phyloP scores from a whole-genome alignment of 108 stramenopile species.

The Discostella pseudostelligera region DNA sequence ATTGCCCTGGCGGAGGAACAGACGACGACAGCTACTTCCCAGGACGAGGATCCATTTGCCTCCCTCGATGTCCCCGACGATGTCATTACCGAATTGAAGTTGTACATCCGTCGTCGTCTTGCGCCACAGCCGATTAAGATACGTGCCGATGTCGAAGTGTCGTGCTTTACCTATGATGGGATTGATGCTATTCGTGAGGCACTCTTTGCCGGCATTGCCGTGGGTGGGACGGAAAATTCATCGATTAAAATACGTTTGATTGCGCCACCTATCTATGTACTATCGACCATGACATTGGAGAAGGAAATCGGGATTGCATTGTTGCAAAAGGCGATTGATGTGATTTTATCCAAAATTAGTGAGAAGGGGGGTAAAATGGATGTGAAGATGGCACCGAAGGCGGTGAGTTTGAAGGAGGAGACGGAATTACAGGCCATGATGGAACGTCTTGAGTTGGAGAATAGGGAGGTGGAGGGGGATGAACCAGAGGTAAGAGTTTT shows the following conservation, averaged over 20 bases:
- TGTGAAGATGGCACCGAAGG: conserved; percentile 99
- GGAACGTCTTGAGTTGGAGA: conserved; percentile 94
- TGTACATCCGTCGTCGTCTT: conserved; percentile 86
- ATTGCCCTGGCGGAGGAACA: conserved; percentile 84
- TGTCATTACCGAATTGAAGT: conserved; percentile 80
- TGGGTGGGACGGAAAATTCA: conserved; percentile 64
- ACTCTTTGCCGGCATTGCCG: conserved; percentile 91
- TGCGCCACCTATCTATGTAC: conserved; percentile 96
- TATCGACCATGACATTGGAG: conserved; percentile 95
- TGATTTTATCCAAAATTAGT: conserved; percentile 78
- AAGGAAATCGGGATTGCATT: conserved; percentile 93
- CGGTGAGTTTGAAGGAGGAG: conserved; percentile 97
- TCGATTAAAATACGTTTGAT: conserved; percentile 96
- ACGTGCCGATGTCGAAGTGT: conserved; percentile 97
- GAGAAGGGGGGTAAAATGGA: conserved; percentile 95
- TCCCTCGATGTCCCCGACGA: conserved; percentile 71
- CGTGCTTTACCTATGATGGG: conserved; percentile 98
- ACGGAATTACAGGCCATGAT: conserved; percentile 96
- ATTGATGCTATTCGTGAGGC: conserved; percentile 98
- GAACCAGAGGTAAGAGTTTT: conserved; percentile 77
- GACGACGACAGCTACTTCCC: conserved; percentile 37
- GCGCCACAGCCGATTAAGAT: conserved; percentile 99
- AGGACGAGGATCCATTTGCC: conserved; percentile 73
- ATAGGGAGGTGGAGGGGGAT: conserved; percentile 96
- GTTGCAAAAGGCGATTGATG: conserved; percentile 88